phyloP scores from a whole-genome alignment of 2,329 filamentous ascomycete species.

The Didymella glomerata region DNA sequence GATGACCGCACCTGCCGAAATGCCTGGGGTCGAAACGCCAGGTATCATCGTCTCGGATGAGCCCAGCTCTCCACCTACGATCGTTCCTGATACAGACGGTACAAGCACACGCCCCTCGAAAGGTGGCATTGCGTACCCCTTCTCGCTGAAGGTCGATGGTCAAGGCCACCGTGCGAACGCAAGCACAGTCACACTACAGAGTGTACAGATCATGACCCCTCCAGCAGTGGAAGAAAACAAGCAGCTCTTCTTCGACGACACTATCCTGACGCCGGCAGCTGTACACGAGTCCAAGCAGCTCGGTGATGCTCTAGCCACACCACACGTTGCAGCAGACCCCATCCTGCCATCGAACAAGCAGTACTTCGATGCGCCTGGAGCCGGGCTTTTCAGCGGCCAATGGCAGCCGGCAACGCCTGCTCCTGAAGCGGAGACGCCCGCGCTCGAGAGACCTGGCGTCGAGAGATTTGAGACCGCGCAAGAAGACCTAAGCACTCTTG shows the following conservation, averaged over 20 bases:
- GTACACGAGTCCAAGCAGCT: constrained; percentile 28
- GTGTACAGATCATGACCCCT: constrained; percentile 40
- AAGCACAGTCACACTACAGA: constrained; percentile 72
- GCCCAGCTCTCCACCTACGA: constrained; percentile 44
- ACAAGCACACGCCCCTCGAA: constrained; percentile 71
- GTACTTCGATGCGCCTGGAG: constrained; percentile 55
- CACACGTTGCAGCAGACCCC: constrained; percentile 19
- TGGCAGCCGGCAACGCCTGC: constrained; percentile 19
- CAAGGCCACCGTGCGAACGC: constrained; percentile 63
- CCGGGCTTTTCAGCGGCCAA: constrained; percentile 27
- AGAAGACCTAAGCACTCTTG: constrained; percentile 33
- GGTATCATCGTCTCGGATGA: constrained; percentile 35
- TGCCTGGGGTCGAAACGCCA: constrained; percentile 27
- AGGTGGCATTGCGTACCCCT: constrained; percentile 75
- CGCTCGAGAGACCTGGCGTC: constrained; percentile 45
- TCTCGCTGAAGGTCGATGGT: constrained; percentile 67
- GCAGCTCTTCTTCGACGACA: constrained; percentile 7
- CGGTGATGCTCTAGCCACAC: constrained; percentile 14
- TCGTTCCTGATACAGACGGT: constrained; percentile 58
- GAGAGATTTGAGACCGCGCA: constrained; percentile 66
- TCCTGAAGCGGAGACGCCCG: constrained; percentile 15
- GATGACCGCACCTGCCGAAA: constrained; percentile 18
- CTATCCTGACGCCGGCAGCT: constrained; percentile 32
- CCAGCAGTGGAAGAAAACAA: constrained; percentile 29
- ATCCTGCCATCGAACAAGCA: constrained; percentile 42